Conservation (phyloP, 1,284 basidiomycete genomes). For the Boletus semigastroideus region DNA sequence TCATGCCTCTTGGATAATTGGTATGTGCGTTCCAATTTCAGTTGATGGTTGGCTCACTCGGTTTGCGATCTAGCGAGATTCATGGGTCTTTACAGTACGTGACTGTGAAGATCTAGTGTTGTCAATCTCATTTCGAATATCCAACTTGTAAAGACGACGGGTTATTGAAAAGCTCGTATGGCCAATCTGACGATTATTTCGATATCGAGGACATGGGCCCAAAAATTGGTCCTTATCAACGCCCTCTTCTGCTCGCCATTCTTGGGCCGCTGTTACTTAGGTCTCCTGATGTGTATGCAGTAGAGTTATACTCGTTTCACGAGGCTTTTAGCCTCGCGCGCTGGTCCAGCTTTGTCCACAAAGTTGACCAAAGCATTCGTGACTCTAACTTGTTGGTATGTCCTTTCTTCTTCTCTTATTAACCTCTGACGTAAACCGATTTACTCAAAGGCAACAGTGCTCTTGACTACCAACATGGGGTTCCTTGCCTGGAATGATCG, state of each 20-base stretch:
- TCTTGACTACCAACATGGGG: slow-evolving; percentile 24
- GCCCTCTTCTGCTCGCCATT: slow-evolving; percentile 17
- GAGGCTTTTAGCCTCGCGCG: slow-evolving; percentile 26
- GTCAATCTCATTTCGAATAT: background rate
- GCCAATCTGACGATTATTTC: slow-evolving; percentile 33
- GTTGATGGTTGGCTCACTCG: background rate
- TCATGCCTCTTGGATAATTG: slow-evolving; percentile 28
- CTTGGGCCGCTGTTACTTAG: slow-evolving; percentile 24
- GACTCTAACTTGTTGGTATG: slow-evolving; percentile 32
- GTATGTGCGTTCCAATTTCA: slow-evolving; percentile 8
- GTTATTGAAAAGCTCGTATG: slow-evolving; percentile 29
- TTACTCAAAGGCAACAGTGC: slow-evolving; percentile 27
- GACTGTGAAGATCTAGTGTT: background rate
- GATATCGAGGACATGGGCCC: slow-evolving; percentile 25
- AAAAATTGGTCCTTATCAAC: slow-evolving; percentile 19
- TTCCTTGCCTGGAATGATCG: slow-evolving; percentile 18
- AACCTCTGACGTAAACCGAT: background rate
- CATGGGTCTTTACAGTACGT: slow-evolving; percentile 33
- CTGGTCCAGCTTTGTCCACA: slow-evolving; percentile 31
- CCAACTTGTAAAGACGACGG: slow-evolving; percentile 22
- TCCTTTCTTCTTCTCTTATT: background rate
- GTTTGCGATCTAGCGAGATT: slow-evolving; percentile 21
- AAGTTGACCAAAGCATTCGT: slow-evolving; percentile 32
- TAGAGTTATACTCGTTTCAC: slow-evolving; percentile 27
- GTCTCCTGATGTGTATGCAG: slow-evolving; percentile 30